Base-by-base conservation (phyloP, 2,329 filamentous ascomycete species). In the Corynespora cassiicola region DNA sequence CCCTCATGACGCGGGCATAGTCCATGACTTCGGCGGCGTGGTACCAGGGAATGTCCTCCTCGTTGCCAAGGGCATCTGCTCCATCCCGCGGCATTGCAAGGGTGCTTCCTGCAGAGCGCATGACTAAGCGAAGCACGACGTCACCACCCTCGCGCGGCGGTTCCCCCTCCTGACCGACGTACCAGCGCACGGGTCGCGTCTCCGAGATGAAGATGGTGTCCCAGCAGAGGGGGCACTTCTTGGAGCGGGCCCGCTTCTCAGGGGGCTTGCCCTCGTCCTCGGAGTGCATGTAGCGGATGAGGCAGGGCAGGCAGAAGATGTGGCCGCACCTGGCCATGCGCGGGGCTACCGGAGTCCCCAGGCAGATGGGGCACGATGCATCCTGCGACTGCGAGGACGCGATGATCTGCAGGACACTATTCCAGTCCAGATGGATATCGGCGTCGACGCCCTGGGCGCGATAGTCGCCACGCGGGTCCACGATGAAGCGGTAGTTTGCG, bases 301-400 rank as follows among this genome's bases (percentile, higher is more conserved):
- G 72, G 64, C 94, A 99, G 5, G 94, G 86, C 21, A 97, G 75
- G 64, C 94, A 99, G 66, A 96, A 97, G 9, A 99, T 96, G 65
- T 99, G 94, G 1, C 94, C 94, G 61, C 94, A 99, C 62, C 86
- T 92, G 26, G 94, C 91, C 92, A 99, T 99, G 39, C 94, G 85
- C 20, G 94, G 91, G 6, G 94, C 94, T 12, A 95, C 89, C 1
- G 94, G 94, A 38, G 88, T 88, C 2, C 88, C 95, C 18, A 99
- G 80, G 62, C 94, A 99, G 37, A 99, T 99, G 0, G 94, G 94
- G 65, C 94, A 99, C 15, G 88, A 90, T 3, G 91, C 82, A 27
- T 84, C 78, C 69, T 99, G 94, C 0, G 91, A 96, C 67, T 94
- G 85, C 39, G 88, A 82, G 2, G 92, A 97, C 7, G 88, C 94